Evolutionary conservation across 148 eudicot species (phyloP).

Genomic region (Chenopodium quinoa): DNA sequence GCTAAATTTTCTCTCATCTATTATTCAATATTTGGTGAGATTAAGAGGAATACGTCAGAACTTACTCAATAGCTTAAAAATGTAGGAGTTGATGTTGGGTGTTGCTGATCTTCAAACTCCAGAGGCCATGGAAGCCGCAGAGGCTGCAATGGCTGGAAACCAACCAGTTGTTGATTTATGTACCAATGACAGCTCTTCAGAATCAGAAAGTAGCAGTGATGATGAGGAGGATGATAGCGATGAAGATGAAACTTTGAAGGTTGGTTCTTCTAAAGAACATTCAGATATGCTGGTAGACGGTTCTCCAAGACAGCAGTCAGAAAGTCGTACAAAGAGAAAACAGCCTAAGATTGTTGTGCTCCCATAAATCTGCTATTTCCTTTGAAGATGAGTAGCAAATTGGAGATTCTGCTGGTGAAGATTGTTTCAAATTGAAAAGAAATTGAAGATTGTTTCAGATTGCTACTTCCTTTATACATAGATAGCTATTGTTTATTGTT

Average conservation of each 20-base stretch:
- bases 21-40: not conserved
- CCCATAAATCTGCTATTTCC: constrained; percentile 17
- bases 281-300: constrained; percentile 24
- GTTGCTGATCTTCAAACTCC: constrained; percentile 90
- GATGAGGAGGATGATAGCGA: constrained; percentile 31
- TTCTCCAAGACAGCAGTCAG: constrained; percentile 25
- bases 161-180: constrained; percentile 42
- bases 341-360: constrained; percentile 77
- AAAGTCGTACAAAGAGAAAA: constrained; percentile 38
- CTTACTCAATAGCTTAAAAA: not conserved
- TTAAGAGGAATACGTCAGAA: not conserved
- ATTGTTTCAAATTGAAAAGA: not conserved
- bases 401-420: not conserved
- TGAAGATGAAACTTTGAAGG: constrained; percentile 28
- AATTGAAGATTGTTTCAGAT: too few species aligned
- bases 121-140: constrained; percentile 83
- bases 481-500: not conserved
- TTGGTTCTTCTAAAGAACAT: constrained; percentile 26
- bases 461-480: not conserved
- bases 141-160: constrained; percentile 65
- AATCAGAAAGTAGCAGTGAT: constrained; percentile 45
- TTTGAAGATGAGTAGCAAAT: not conserved
- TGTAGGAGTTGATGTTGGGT: constrained; percentile 89
- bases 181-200: constrained; percentile 36
- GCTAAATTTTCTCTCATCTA: not conserved